Conservation (phyloP, 2,329 filamentous ascomycete genomes). For the Hymenoscyphus occultus region DNA sequence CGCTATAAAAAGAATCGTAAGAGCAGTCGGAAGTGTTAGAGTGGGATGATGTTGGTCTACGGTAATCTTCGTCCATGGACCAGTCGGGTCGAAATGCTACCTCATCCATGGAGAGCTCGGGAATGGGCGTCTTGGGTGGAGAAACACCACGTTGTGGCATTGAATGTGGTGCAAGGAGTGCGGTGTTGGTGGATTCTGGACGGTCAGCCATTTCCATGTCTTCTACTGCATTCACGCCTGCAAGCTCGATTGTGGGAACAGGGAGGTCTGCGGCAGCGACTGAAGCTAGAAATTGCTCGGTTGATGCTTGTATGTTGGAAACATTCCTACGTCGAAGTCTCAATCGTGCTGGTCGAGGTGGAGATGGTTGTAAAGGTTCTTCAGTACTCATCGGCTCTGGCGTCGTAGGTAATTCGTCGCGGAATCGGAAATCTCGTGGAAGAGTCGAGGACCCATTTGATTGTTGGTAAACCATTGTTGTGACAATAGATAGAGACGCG, state of each 20-base stretch:
- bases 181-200: constrained; percentile 18
- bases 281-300: constrained; percentile 64
- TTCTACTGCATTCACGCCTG: constrained; percentile 38
- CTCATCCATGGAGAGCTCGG: constrained; percentile 30
- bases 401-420: constrained; percentile 28
- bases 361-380: constrained; percentile 29
- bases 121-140: constrained; percentile 58
- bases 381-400: constrained; percentile 28
- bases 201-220: constrained; percentile 32
- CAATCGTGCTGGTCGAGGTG: constrained; percentile 32
- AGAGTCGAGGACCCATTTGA: constrained; percentile 34
- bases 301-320: constrained; percentile 48
- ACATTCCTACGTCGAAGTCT: constrained; percentile 34
- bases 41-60: constrained; percentile 29
- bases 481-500: constrained; percentile 16
- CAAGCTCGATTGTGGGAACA: constrained; percentile 62
- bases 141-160: constrained; percentile 35
- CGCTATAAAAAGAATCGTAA: constrained; percentile 54
- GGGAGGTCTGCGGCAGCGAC: constrained; percentile 63
- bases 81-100: constrained; percentile 30
- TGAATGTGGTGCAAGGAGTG: constrained; percentile 27
- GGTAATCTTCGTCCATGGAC: constrained; percentile 30
- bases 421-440: constrained; percentile 34
- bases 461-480: constrained; percentile 29
- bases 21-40: constrained; percentile 51